These are phyloP conservation scores for Puccinia triticina DNA, from an alignment of 1,284 basidiomycete species.

Conservation along the genomic window DNA sequence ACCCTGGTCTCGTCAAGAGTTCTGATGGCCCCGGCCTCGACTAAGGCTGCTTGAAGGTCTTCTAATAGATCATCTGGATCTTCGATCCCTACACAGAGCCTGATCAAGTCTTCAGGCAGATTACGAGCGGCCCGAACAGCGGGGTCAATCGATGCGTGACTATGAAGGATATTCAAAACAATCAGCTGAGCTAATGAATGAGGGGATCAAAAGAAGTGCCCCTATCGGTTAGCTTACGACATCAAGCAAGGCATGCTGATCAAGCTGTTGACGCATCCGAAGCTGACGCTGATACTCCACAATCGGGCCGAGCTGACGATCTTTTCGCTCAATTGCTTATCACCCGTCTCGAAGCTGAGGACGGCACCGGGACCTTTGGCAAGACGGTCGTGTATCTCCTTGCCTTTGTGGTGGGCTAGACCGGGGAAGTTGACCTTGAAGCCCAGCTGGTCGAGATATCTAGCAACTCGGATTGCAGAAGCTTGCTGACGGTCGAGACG, in stretches of 20 bases:
- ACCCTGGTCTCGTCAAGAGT: constrained; percentile 51
- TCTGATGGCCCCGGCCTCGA: constrained; percentile 84
- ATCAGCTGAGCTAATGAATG: neutral
- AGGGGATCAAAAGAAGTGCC: neutral
- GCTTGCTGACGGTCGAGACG: constrained; percentile 94
- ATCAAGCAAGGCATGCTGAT: constrained; percentile 99
- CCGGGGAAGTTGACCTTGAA: constrained; percentile 96
- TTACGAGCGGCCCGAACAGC: constrained; percentile 88
- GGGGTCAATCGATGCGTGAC: constrained; percentile 96
- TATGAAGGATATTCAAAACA: constrained; percentile 60
- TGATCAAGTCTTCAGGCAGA: constrained; percentile 94
- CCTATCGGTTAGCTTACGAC: constrained; percentile 74
- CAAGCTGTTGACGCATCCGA: constrained; percentile 95
- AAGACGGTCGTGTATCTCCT: constrained; percentile 83
- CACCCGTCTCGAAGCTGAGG: constrained; percentile 89
- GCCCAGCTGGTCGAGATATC: constrained; percentile 81
- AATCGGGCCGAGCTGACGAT: constrained; percentile 89
- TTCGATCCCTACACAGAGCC: constrained; percentile 97
- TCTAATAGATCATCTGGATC: constrained; percentile 89
- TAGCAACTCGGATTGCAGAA: constrained; percentile 80
- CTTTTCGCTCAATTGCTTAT: constrained; percentile 84
- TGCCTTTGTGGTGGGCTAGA: constrained; percentile 77
- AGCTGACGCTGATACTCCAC: constrained; percentile 97
- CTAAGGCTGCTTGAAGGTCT: constrained; percentile 88
- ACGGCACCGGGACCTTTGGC: constrained; percentile 91